A percentile compares a stretch with the other conserved stretches of the same genome.
phyloP scores from a whole-genome alignment of 1,284 basidiomycete species.

The Austropuccinia psidii region DNA sequence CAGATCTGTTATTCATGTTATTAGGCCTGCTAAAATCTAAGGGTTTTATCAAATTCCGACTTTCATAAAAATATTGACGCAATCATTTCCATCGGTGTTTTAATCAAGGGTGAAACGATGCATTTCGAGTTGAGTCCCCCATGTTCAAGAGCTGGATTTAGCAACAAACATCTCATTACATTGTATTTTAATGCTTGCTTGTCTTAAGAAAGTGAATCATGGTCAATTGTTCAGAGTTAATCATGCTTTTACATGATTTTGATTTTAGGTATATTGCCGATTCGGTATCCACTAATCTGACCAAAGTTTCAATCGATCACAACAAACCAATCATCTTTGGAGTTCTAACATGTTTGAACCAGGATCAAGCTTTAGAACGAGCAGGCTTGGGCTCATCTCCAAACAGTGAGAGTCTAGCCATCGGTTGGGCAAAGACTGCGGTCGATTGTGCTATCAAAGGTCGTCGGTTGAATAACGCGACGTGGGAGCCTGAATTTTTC shows the following conservation, averaged over 20 bases:
- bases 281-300: slow-evolving; percentile 79
- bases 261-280: slow-evolving; percentile 73
- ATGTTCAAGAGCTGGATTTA: too few species aligned
- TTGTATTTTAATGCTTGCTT: too few species aligned
- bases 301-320: slow-evolving; percentile 86
- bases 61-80: slow-evolving; percentile 59
- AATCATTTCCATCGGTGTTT: slow-evolving; percentile 89
- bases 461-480: background rate
- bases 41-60: slow-evolving; percentile 2
- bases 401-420: slow-evolving; percentile 13
- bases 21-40: background rate
- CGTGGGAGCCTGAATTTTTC: too few species aligned
- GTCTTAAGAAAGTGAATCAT: too few species aligned
- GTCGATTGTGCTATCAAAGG: slow-evolving; percentile 31
- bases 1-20: background rate
- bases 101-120: slow-evolving; percentile 96
- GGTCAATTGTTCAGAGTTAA: background rate
- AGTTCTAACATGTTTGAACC: slow-evolving; percentile 82
- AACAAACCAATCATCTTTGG: slow-evolving; percentile 95
- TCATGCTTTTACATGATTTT: background rate
- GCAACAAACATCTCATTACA: background rate
- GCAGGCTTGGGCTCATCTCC: slow-evolving; percentile 56
- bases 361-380: slow-evolving; percentile 87
- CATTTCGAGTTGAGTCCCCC: slow-evolving; percentile 66
- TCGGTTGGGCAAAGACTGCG: slow-evolving; percentile 33